These are phyloP conservation scores for Rhizopus arrhizus DNA, from an alignment of 371 early-diverging fungal genomes.

Conservation along the genomic window DNA sequence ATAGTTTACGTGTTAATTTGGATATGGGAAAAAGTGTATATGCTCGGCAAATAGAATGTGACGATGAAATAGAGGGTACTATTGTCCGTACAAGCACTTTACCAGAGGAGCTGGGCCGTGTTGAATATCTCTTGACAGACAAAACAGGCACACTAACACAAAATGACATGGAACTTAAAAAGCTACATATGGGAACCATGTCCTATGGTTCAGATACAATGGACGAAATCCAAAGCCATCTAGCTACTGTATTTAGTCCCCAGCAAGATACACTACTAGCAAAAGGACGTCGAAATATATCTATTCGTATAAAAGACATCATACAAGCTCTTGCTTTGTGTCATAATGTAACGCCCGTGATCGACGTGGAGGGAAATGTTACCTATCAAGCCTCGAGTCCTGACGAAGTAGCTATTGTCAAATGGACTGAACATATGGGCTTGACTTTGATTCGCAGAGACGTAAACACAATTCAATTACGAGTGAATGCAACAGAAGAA, in stretches of 20 bases:
- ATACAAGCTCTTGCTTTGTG: constrained; percentile 89
- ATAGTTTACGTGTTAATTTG: constrained; percentile 91
- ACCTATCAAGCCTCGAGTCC: constrained; percentile 98
- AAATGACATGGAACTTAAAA: constrained; percentile 99
- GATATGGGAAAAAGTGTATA: constrained; percentile 98
- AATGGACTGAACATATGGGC: constrained; percentile 94
- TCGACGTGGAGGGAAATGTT: constrained; percentile 52
- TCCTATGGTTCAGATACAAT: constrained; percentile 89
- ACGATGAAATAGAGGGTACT: constrained; percentile 79
- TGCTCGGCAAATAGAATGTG: constrained; percentile 81
- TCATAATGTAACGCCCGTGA: constrained; percentile 85
- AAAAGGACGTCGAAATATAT: constrained; percentile 68
- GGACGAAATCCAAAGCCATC: constrained; percentile 78
- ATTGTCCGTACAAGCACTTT: constrained; percentile 94
- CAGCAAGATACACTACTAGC: constrained; percentile 6
- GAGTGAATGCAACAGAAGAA: constrained; percentile 52
- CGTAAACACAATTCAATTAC: constrained; percentile 71
- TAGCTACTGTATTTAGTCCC: constrained; percentile 60
- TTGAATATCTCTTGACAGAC: constrained; percentile 96
- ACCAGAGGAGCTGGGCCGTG: constrained; percentile 99
- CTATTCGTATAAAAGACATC: constrained; percentile 78
- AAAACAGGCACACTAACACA: constrained; percentile 99
- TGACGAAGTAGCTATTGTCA: constrained; percentile 99
- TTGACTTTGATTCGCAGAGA: constrained; percentile 81
- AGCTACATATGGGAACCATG: constrained; percentile 97